phyloP scores from a whole-genome alignment of 805 yeast genomes.

The Wickerhamiella sergipiensis region DNA sequence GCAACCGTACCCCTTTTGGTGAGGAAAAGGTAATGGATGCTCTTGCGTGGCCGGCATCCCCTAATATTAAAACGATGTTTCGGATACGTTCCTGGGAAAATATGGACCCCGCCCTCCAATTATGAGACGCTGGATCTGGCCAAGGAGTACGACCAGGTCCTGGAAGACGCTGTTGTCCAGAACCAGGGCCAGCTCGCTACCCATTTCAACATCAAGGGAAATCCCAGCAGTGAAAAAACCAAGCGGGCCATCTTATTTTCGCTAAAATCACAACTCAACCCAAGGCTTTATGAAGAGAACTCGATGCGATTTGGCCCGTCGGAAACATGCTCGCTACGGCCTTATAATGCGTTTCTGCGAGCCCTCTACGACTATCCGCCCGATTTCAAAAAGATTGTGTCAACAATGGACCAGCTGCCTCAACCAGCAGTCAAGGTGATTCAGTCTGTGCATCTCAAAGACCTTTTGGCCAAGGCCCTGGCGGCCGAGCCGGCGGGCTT shows the following conservation, averaged over 20 bases:
- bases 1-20: too few relatives aligned
- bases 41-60: neutral
- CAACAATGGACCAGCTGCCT: slow-evolving; percentile 20
- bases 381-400: neutral
- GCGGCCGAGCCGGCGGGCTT: slow-evolving; percentile 7
- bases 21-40: neutral
- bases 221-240: neutral
- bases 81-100: neutral
- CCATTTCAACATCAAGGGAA: neutral
- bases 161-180: slow-evolving; percentile 3
- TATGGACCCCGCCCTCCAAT: slow-evolving; percentile 1
- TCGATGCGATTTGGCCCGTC: neutral
- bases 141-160: slow-evolving; percentile 7
- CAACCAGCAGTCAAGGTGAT: slow-evolving; percentile 24
- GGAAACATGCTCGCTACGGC: neutral
- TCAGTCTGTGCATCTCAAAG: slow-evolving; percentile 23
- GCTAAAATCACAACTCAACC: neutral
- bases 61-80: neutral
- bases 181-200: slow-evolving; percentile 2
- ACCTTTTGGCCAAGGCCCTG: slow-evolving; percentile 16
- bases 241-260: neutral
- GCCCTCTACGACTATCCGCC: slow-evolving; percentile 2
- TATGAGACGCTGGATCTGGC: slow-evolving; percentile 6
- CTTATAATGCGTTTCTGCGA: slow-evolving; percentile 4
- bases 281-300: neutral